Evolutionary conservation across 164 flowering plant species (phyloP), one percentile per base, ranked within the genome.

Genomic region (Dillenia suffruticosa): DNA sequence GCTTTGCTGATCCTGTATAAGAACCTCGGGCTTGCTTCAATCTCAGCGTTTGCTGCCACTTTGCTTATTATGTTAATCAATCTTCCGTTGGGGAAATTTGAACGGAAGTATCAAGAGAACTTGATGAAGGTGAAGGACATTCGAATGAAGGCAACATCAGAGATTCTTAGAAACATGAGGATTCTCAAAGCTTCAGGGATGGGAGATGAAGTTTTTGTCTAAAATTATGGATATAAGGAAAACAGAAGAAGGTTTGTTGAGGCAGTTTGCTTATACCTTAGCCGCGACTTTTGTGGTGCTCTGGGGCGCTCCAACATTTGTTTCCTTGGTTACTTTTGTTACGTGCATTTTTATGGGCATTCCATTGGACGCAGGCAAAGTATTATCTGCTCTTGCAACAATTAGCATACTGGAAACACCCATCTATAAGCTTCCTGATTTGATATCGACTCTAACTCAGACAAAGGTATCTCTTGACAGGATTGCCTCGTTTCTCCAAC

Each of bases 121-220:
- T 49, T 85, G 17, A 85, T 85, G 90, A 72, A 70, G 43, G 66
- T 78, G 0, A 79, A 82, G 64, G 90, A 85, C 69, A 26, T 26
- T 26, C 40, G 87, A 62, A 79, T 84, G 81, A 81, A 79, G 61
- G 60, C 72, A 17, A 84, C 83, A 11, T 66, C 85, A 0, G 89
- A 84, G 49, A 65, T 81, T 17, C 65, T 84, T 40, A 72, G 73
- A 63, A 82, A 82, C 66, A 84, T 84, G 84, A 74, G 82, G 49
- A 79, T 81, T 58, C 77, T 85, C 7, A 85, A 85, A 85, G 54
- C 82, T 85, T 54, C 85, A 82, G 43, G 85, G 76, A 2, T 82
- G 87, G 87, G 90, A 85, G 61, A 68, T 74, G 81, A 83, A 76
- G 70, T 85, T 81, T 58, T 59, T 77, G 71, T 71, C 81, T 4